These are phyloP conservation scores for Pistacia vera DNA, from an alignment of 345 rosid genomes.

Conservation along the genomic window DNA sequence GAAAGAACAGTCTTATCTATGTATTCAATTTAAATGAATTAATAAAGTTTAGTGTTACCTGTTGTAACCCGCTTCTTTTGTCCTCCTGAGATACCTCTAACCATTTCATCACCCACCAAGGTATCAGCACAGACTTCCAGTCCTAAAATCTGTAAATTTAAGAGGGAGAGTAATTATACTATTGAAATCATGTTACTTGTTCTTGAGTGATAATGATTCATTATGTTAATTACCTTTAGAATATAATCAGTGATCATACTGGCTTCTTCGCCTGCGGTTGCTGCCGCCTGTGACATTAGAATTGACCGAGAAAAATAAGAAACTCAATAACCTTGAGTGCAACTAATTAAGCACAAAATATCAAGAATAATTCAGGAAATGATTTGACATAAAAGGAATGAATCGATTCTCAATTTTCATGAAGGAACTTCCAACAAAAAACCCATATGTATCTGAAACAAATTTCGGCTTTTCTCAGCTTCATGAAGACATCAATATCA, in stretches of 20 bases:
- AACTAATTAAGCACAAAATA: neutral
- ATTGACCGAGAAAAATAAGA: neutral
- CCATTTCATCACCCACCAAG: constrained; percentile 61
- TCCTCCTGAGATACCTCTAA: constrained; percentile 74
- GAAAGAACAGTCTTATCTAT: neutral
- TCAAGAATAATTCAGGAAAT: neutral
- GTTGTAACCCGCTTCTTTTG: constrained; percentile 73
- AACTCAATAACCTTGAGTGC: neutral
- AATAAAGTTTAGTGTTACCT: constrained; percentile 32
- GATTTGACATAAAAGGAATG: too few relatives aligned
- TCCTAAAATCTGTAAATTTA: constrained; percentile 31
- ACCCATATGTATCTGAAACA: neutral
- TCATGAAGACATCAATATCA: constrained; percentile 83
- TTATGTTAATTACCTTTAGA: constrained; percentile 46
- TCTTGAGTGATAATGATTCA: neutral
- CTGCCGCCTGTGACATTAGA: constrained; percentile 39
- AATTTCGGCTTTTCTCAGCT: constrained; percentile 33
- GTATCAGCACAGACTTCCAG: constrained; percentile 69
- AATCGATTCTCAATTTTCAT: too few relatives aligned
- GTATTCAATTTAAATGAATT: neutral
- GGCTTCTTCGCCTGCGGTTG: constrained; percentile 46
- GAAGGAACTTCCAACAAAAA: too few relatives aligned
- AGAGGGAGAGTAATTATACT: neutral
- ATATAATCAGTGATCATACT: constrained; percentile 53
- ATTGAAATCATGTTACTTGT: neutral